Evolutionary conservation across 495 filamentous ascomycete genomes (phyloP), one percentile per base, ranked within the genome.

Genomic region (Xylaria venustula): DNA sequence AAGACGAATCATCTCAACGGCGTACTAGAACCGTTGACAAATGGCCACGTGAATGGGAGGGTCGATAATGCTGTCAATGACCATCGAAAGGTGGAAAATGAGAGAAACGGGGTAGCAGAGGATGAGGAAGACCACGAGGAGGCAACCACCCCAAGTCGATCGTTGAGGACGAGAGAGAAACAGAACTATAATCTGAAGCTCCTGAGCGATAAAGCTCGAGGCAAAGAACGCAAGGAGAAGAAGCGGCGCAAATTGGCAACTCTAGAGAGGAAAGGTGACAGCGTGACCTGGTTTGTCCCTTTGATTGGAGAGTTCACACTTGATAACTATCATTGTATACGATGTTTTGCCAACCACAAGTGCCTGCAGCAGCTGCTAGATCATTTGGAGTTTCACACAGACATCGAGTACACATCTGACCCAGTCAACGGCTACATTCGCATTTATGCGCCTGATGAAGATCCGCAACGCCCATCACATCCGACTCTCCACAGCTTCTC

Each of bases 171-270:
- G 59, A 68, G 76, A 57, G 71, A 37, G 68, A 79, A 69, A 12
- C 67, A 80, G 55, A 82, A 79, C 34, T 84, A 84, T 61, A 83
- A 84, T 55, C 62, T 83, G 41, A 82, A 79, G 61, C 60, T 77
- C 19, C 65, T 82, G 30, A 80, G 75, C 67, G 76, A 75, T 58
- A 79, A 70, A 47, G 75, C 76, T 12, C 69, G 79, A 30, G 79
- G 79, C 3, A 80, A 74, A 62, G 75, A 79, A 41, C 68, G 68
- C 9, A 75, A 73, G 60, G 68, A 68, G 49, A 65, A 71, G 20
- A 81, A 79, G 56, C 74, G 67, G 26, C 68, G 71, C 56, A 71
- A 75, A 47, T 47, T 69, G 32, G 64, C 62, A 47, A 67, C 59
- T 47, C 22, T 64, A 25, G 61, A 62, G 53, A 63, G n/a, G 56